Evolutionary conservation across 176 grass and related monocot species (phyloP).

Genomic region (Hyparrhenia diplandra): DNA sequence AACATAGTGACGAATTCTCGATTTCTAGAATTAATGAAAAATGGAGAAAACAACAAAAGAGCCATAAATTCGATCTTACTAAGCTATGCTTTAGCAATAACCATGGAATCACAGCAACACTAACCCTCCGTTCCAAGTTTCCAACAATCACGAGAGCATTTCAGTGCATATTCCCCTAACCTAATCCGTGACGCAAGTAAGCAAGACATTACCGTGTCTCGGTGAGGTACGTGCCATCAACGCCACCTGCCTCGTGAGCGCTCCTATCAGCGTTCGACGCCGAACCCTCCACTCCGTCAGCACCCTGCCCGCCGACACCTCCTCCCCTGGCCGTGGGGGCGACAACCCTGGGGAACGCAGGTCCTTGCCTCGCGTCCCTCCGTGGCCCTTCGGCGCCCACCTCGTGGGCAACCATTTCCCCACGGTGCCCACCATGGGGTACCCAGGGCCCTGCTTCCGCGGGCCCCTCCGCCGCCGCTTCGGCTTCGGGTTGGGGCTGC

Average conservation of each 20-base stretch:
- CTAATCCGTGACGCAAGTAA: neutral
- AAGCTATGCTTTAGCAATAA: neutral
- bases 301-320: neutral
- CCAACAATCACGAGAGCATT: neutral
- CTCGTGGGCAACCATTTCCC: neutral
- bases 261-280: constrained; percentile 16
- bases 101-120: neutral
- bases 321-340: neutral
- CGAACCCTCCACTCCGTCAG: neutral
- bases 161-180: neutral
- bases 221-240: constrained; percentile 69
- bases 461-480: constrained; percentile 29
- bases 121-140: neutral
- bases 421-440: constrained; percentile 4
- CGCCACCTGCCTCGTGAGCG: neutral
- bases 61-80: neutral
- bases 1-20: neutral
- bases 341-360: constrained; percentile 16
- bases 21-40: neutral
- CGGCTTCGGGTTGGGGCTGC: constrained; percentile 28
- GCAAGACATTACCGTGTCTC: constrained; percentile 58
- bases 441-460: constrained; percentile 16
- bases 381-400: neutral
- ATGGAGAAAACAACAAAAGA: neutral
- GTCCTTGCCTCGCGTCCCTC: constrained; percentile 30